Evolutionary conservation across 1,284 basidiomycete species (phyloP).

Genomic region (Austroboletus niveus): DNA sequence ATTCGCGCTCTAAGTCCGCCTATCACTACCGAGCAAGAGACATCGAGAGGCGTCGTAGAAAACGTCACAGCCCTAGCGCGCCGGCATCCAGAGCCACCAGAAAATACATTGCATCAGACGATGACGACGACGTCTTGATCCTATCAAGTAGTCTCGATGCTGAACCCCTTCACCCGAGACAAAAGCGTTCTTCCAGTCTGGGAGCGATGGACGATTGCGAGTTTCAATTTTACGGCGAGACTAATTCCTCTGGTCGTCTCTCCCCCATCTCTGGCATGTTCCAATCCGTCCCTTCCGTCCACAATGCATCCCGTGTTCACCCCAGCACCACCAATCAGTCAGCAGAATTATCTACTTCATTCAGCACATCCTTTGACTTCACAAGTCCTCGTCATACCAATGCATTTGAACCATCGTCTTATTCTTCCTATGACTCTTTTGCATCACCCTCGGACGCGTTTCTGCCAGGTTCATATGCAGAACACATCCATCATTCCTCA

Average conservation of each 20-base stretch:
- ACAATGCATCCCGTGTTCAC: constrained; percentile 12
- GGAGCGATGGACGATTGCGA: constrained; percentile 38
- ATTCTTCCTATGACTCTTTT: constrained; percentile 33
- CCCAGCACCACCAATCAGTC: constrained; percentile 10
- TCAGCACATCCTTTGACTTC: constrained; percentile 29
- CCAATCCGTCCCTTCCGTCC: constrained; percentile 11
- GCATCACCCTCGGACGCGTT: constrained; percentile 37
- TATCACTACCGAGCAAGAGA: constrained; percentile 38
- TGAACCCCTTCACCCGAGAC: constrained; percentile 22
- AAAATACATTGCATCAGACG: constrained; percentile 34
- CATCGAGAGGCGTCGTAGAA: constrained; percentile 38
- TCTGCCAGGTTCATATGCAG: constrained; percentile 18
- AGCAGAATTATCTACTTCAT: constrained; percentile 24
- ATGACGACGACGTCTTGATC: constrained; percentile 58
- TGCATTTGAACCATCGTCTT: constrained; percentile 21
- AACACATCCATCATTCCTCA: constrained; percentile 2
- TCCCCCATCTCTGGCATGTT: constrained; percentile 27
- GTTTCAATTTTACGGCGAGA: constrained; percentile 15
- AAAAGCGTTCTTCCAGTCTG: constrained; percentile 44
- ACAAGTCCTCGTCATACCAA: constrained; percentile 23
- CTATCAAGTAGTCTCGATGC: constrained; percentile 38
- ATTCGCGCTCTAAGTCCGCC: constrained; percentile 41
- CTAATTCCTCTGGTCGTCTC: constrained; percentile 18
- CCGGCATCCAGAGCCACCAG: constrained; percentile 13
- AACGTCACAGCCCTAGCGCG: constrained; percentile 32